These are phyloP conservation scores for Neonectria hederae DNA, from an alignment of 2,329 filamentous ascomycete species.

Conservation along the genomic window DNA sequence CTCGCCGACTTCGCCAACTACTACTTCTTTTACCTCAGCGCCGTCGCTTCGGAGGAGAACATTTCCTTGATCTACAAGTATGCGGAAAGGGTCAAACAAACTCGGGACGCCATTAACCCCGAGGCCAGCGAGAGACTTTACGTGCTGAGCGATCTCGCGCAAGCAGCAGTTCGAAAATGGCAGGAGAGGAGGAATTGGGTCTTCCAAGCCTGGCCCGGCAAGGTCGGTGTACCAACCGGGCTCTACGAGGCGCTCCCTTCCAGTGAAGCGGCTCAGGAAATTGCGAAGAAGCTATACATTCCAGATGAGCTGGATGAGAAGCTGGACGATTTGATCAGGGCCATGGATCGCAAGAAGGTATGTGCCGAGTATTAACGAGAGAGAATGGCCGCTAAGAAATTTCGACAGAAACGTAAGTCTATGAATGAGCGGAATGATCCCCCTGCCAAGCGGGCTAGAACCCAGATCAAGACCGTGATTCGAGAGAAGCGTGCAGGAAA, in stretches of 20 bases:
- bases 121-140: conserved; percentile 79
- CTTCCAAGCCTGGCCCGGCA: conserved; percentile 83
- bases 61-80: conserved; percentile 90
- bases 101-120: conserved; percentile 78
- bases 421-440: conserved; percentile 59
- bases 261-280: conserved; percentile 82
- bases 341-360: conserved; percentile 78
- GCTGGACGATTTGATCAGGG: conserved; percentile 73
- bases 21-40: conserved; percentile 86
- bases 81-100: conserved; percentile 91
- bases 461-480: conserved; percentile 50
- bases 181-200: conserved; percentile 87
- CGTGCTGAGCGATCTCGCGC: conserved; percentile 86
- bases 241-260: conserved; percentile 80
- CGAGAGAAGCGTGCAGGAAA: conserved; percentile 50
- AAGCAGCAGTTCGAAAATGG: conserved; percentile 83
- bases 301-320: conserved; percentile 79
- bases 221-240: conserved; percentile 81
- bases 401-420: conserved; percentile 66
- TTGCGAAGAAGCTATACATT: conserved; percentile 86
- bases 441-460: conserved; percentile 51
- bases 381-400: conserved; percentile 36
- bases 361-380: conserved; percentile 22
- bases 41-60: conserved; percentile 86
- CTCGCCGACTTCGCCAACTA: conserved; percentile 87